Percentiles rank a stretch among this genome's conserved stretches.
Conservation (phyloP, 371 early-diverging fungal genomes). For the Mucor indicus region DNA sequence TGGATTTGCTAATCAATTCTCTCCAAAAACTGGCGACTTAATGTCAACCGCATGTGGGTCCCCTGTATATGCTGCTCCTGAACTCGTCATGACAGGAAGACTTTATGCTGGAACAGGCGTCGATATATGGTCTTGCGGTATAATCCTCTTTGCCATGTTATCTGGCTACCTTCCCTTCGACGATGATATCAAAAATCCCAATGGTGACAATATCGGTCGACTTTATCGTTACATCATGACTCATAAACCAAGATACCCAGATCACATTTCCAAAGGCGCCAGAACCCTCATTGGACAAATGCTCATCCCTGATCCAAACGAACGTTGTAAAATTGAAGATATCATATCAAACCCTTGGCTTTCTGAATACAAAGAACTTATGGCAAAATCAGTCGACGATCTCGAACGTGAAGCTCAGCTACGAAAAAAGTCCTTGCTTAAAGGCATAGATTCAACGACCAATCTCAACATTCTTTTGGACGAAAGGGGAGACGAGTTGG, state of each 20-base stretch:
- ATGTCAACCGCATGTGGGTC: slow-evolving; percentile 95
- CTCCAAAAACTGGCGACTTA: slow-evolving; percentile 64
- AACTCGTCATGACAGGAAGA: slow-evolving; percentile 93
- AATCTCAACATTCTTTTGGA: background rate
- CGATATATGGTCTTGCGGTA: slow-evolving; percentile 96
- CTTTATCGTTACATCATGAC: slow-evolving; percentile 93
- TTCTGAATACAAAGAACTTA: slow-evolving; percentile 13
- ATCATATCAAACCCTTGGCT: slow-evolving; percentile 84
- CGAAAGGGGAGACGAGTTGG: background rate
- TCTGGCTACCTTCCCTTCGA: slow-evolving; percentile 99
- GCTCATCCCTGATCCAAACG: slow-evolving; percentile 85
- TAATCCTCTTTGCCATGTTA: slow-evolving; percentile 95
- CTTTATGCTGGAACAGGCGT: slow-evolving; percentile 97
- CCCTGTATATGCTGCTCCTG: slow-evolving; percentile 98
- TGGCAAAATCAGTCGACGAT: slow-evolving; percentile 24
- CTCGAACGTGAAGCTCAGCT: slow-evolving; percentile 14
- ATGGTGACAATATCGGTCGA: slow-evolving; percentile 93
- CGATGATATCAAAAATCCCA: slow-evolving; percentile 96
- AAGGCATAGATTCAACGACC: background rate
- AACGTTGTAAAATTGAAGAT: slow-evolving; percentile 79
- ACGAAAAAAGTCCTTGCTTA: slow-evolving; percentile 7
- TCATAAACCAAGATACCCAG: slow-evolving; percentile 85
- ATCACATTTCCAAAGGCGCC: slow-evolving; percentile 75
- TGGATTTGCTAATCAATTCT: slow-evolving; percentile 97
- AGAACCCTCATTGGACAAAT: slow-evolving; percentile 83